A percentile compares a stretch with the other conserved stretches of the same genome.
Conservation (phyloP, 2,329 filamentous ascomycete genomes). For the Verticillium nubilum region DNA sequence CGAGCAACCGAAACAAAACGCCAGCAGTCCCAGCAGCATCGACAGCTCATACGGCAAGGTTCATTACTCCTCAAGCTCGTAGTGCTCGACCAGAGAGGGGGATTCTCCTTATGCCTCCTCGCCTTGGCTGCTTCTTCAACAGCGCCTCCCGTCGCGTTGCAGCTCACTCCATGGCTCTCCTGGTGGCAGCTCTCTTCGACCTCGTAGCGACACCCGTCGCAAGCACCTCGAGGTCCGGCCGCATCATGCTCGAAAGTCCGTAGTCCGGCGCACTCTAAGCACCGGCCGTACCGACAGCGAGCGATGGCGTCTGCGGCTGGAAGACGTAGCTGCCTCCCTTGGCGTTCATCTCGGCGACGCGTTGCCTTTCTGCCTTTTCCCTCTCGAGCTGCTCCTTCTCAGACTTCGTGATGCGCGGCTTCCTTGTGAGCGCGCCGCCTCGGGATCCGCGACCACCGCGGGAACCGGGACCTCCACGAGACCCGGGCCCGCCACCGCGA, state of each 20-base stretch:
- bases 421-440: constrained; percentile 68
- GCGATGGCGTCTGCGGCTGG: constrained; percentile 21
- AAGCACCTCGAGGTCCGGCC: neutral
- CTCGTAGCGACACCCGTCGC: too few species aligned
- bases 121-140: too few species aligned
- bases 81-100: too few species aligned
- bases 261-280: constrained; percentile 2
- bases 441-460: constrained; percentile 66
- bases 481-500: constrained; percentile 26
- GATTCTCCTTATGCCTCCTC: too few species aligned
- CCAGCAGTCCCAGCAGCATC: neutral
- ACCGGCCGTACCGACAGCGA: constrained; percentile 13
- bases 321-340: constrained; percentile 31
- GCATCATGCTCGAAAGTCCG: neutral
- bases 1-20: neutral
- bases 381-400: constrained; percentile 76
- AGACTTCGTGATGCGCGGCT: constrained; percentile 81
- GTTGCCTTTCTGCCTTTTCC: constrained; percentile 73
- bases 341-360: constrained; percentile 31
- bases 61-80: too few species aligned
- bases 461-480: constrained; percentile 55
- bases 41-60: too few species aligned
- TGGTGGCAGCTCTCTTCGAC: too few species aligned
- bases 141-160: too few species aligned
- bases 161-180: too few species aligned